Percentiles rank a stretch among this genome's conserved stretches.
Evolutionary conservation across 345 rosid species (phyloP).

Genomic region (Nephelium lappaceum): DNA sequence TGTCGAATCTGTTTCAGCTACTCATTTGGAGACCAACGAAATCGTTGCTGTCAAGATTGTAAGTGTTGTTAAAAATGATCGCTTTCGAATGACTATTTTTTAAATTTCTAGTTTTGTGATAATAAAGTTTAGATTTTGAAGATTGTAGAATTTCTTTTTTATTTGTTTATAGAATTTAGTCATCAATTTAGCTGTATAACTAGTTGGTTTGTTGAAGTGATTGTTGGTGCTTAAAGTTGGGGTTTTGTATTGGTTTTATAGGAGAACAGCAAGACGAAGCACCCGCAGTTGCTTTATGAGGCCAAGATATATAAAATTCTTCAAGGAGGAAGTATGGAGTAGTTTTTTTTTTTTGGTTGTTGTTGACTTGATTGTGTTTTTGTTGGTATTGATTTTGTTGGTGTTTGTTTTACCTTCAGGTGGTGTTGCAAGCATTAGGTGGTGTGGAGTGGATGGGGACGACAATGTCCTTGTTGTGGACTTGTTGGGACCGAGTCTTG

Average conservation of each 20-base stretch:
- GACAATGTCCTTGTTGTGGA: conserved; percentile 58
- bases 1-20: conserved; percentile 46
- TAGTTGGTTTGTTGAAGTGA: background rate
- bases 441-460: conserved; percentile 58
- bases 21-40: conserved; percentile 59
- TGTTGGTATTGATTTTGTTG: background rate
- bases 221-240: background rate
- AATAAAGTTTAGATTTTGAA: background rate
- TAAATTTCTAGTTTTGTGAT: too few relatives aligned
- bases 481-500: conserved; percentile 70
- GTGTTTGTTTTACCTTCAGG: conserved; percentile 32
- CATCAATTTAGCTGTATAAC: background rate
- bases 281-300: conserved; percentile 61
- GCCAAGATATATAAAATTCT: conserved; percentile 64
- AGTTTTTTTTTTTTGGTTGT: conserved; percentile 7
- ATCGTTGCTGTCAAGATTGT: conserved; percentile 77
- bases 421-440: conserved; percentile 52
- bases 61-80: conserved; percentile 27
- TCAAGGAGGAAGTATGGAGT: conserved; percentile 57
- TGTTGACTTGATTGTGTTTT: background rate
- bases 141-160: background rate
- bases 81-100: background rate
- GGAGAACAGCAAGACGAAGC: conserved; percentile 63
- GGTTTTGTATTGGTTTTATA: conserved; percentile 25
- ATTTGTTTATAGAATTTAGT: background rate